Percentiles rank a stretch among this genome's conserved stretches.
Evolutionary conservation across 75 land plant species (phyloP).

Genomic region (Cupressus sempervirens): DNA sequence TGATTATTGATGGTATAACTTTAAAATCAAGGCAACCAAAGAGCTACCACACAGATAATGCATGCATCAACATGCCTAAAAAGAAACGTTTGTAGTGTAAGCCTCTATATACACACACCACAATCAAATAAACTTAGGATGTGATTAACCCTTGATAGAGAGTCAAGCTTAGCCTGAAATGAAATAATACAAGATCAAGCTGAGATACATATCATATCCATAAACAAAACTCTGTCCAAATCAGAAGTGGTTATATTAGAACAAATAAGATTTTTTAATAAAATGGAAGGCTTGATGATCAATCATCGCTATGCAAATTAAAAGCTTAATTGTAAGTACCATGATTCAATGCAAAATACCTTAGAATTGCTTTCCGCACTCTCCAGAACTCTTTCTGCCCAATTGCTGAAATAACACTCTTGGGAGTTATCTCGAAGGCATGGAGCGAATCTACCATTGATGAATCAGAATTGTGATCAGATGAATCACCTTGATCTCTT

Average conservation of each 20-base stretch:
- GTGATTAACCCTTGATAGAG: not conserved
- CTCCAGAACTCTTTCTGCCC: slow-evolving; percentile 37
- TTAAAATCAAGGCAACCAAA: not conserved
- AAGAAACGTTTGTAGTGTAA: not conserved
- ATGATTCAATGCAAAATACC: slow-evolving; percentile 11
- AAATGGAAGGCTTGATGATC: not conserved
- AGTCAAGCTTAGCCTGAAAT: not conserved
- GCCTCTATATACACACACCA: not conserved
- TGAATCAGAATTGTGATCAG: slow-evolving; percentile 3
- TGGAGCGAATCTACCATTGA: slow-evolving; percentile 10
- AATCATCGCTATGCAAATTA: not conserved
- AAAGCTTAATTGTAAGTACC: not conserved
- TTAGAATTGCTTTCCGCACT: slow-evolving; percentile 24
- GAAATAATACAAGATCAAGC: not conserved
- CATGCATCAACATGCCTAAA: not conserved
- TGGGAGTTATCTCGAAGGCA: slow-evolving; percentile 14
- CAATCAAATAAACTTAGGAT: not conserved
- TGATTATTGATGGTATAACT: not conserved
- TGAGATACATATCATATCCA: not conserved
- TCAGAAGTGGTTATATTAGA: not conserved
- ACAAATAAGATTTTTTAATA: not conserved
- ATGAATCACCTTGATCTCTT: slow-evolving; percentile 1
- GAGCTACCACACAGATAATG: not conserved
- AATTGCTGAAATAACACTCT: slow-evolving; percentile 25
- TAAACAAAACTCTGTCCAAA: not conserved